A percentile compares a stretch with the other conserved stretches of the same genome.
Conservation (phyloP, 2,329 filamentous ascomycete species). For the Tolypocladium ovalisporum region DNA sequence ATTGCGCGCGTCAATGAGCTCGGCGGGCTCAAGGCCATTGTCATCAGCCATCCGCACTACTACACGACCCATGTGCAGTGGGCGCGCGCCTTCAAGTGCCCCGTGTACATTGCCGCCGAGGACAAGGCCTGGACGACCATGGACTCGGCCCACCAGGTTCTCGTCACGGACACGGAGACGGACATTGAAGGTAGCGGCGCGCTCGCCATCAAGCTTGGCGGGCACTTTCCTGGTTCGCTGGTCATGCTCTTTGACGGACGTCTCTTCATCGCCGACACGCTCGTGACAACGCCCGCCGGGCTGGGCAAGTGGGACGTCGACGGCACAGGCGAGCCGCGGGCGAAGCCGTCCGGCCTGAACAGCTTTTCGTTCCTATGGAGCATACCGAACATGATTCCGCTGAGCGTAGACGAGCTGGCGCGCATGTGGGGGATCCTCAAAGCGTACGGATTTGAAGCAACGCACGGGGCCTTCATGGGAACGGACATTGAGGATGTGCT, state of each 20-base stretch:
- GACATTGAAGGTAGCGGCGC: conserved; percentile 36
- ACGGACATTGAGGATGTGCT: conserved; percentile 46
- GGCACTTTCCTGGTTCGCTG: conserved; percentile 69
- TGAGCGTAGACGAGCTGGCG: conserved; percentile 50
- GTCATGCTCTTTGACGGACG: conserved; percentile 50
- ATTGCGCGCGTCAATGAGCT: conserved; percentile 42
- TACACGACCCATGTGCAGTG: conserved; percentile 69
- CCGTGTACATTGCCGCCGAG: conserved; percentile 55
- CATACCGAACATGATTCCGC: conserved; percentile 63
- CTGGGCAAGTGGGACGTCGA: conserved; percentile 33
- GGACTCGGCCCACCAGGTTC: conserved; percentile 29
- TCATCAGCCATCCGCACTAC: conserved; percentile 74
- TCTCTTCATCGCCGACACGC: conserved; percentile 68
- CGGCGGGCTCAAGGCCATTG: conserved; percentile 61
- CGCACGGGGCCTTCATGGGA: conserved; percentile 56
- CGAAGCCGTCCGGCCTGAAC: conserved; percentile 32
- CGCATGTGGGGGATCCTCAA: conserved; percentile 61
- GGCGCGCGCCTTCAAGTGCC: conserved; percentile 57
- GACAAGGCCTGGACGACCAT: conserved; percentile 55
- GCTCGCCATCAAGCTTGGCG: conserved; percentile 58
- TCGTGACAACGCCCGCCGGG: conserved; percentile 57
- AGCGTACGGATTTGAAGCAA: conserved; percentile 49
- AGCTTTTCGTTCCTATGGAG: conserved; percentile 67
- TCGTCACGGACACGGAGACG: conserved; percentile 33
- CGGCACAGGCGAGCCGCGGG: conserved; percentile 19